A percentile compares a stretch with the other conserved stretches of the same genome.
Conservation (phyloP, 2,329 filamentous ascomycete species). For the Exophiala viscosa region DNA sequence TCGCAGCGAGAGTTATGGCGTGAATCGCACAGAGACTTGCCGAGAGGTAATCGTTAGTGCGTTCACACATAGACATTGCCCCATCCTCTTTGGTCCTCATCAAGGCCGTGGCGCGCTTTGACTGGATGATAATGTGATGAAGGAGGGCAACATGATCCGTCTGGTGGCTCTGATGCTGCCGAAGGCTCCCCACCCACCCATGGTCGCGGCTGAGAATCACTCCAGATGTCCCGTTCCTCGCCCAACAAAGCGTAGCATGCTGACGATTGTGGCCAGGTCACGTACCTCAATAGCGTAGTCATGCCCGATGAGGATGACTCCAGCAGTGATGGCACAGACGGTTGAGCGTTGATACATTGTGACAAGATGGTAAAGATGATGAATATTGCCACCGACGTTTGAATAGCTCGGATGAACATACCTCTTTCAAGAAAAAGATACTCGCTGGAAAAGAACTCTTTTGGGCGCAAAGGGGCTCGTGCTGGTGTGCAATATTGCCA, state of each 20-base stretch:
- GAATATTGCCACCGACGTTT: conserved; percentile 2
- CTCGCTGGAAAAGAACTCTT: background rate
- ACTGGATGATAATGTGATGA: background rate
- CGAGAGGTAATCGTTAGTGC: background rate
- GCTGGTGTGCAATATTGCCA: conserved; percentile 11
- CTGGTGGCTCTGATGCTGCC: conserved; percentile 1
- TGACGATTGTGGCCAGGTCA: conserved; percentile 49
- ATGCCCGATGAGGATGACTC: conserved; percentile 60
- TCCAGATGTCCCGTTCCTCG: background rate
- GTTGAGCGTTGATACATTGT: conserved; percentile 8
- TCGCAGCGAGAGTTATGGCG: background rate
- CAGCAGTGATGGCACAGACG: conserved; percentile 17
- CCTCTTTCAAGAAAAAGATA: conserved; percentile 4
- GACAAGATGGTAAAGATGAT: background rate
- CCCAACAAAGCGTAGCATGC: conserved; percentile 5
- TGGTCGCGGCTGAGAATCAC: background rate
- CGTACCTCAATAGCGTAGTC: conserved; percentile 67
- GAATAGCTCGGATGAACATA: conserved; percentile 2
- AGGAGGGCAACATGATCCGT: conserved; percentile 8
- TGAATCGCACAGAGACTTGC: conserved; percentile 6
- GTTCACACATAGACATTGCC: background rate
- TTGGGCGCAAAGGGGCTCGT: conserved; percentile 14
- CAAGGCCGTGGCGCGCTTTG: background rate
- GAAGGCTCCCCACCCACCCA: background rate
- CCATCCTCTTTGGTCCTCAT: background rate